phyloP scores from a whole-genome alignment of 2,329 filamentous ascomycete species.

The Saccharata proteae region DNA sequence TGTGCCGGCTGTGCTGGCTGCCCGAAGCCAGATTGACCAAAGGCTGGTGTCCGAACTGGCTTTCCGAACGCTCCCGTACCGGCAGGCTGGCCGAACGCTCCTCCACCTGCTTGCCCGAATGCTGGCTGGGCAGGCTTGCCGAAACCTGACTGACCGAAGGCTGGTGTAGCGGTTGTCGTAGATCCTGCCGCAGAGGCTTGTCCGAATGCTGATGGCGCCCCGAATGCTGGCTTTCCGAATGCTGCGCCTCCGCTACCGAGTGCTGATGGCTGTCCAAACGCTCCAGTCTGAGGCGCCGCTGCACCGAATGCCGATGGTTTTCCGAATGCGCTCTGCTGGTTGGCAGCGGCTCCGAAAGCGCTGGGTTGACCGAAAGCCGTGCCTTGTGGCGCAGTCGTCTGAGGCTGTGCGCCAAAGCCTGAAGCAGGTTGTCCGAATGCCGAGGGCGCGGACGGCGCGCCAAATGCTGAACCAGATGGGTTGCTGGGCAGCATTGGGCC shows the following conservation, averaged over 20 bases:
- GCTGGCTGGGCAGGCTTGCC: constrained; percentile 12
- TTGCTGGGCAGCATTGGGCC: too few species aligned
- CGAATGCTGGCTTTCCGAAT: constrained; percentile 7
- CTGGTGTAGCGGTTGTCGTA: constrained; percentile 9
- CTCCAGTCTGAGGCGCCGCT: background rate
- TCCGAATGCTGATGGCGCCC: constrained; percentile 10
- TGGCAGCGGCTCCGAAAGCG: constrained; percentile 1
- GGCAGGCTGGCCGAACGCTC: constrained; percentile 16
- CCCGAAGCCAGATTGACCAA: constrained; percentile 15
- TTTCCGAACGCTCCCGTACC: constrained; percentile 21
- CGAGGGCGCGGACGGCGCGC: constrained; percentile 1
- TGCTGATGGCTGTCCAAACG: constrained; percentile 14
- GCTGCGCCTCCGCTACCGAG: constrained; percentile 23
- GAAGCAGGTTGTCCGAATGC: constrained; percentile 4
- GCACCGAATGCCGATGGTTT: constrained; percentile 9
- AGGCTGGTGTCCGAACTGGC: constrained; percentile 6
- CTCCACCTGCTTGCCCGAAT: constrained; percentile 22
- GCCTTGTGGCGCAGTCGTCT: constrained; percentile 1
- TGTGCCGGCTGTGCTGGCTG: constrained; percentile 15
- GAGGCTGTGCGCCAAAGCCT: too few species aligned
- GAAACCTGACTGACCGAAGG: constrained; percentile 15
- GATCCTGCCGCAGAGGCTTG: constrained; percentile 1
- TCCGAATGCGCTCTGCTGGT: constrained; percentile 5
- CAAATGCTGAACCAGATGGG: background rate
- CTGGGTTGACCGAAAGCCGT: constrained; percentile 3